These are phyloP conservation scores for Sergeia podlipaevii DNA, from an alignment of 208 protist species.

Conservation along the genomic window DNA sequence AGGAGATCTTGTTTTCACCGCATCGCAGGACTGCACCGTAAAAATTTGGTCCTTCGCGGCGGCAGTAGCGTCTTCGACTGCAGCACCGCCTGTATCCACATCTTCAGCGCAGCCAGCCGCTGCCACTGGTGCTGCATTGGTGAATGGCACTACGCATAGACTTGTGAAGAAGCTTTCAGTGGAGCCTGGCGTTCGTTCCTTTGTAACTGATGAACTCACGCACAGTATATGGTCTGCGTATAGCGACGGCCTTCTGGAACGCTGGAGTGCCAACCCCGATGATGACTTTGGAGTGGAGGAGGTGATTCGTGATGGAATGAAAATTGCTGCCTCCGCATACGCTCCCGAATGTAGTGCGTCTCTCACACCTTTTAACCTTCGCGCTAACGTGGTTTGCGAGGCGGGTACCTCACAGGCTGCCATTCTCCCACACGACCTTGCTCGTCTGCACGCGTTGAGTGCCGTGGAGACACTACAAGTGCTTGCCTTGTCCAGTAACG, in stretches of 20 bases:
- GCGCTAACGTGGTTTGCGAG: too few species aligned
- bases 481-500: constrained; percentile 79
- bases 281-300: constrained; percentile 88
- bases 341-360: too few species aligned
- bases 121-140: neutral
- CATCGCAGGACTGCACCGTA: constrained; percentile 64
- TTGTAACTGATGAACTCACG: constrained; percentile 49
- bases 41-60: constrained; percentile 54
- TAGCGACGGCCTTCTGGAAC: constrained; percentile 68
- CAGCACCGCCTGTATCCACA: neutral
- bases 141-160: neutral
- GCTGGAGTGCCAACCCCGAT: constrained; percentile 78
- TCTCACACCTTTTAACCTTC: too few species aligned
- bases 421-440: constrained; percentile 15
- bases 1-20: constrained; percentile 72
- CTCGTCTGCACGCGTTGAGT: constrained; percentile 36
- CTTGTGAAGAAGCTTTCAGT: constrained; percentile 62
- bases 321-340: neutral
- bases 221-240: constrained; percentile 81
- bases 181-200: constrained; percentile 36
- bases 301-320: constrained; percentile 47
- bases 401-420: too few species aligned
- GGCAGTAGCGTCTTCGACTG: too few species aligned
- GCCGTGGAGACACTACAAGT: constrained; percentile 78
- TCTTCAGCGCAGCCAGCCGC: neutral